Evolutionary conservation across 1,284 basidiomycete genomes (phyloP).

Genomic region (Moesziomyces sp.): DNA sequence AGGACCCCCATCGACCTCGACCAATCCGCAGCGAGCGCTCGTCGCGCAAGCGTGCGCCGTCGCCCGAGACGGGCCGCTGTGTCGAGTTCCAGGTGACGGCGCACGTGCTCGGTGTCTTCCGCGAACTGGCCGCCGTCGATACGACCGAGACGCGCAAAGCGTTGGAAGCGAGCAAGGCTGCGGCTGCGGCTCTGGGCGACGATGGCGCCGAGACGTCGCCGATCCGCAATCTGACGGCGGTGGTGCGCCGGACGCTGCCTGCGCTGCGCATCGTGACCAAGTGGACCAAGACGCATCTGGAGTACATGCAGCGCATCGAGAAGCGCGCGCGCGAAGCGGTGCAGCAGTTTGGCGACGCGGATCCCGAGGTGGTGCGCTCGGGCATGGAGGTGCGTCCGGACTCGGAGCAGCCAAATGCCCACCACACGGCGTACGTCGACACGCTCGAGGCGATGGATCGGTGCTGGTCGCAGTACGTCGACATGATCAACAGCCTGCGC

Average conservation of each 20-base stretch:
- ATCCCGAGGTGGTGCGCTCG: constrained; percentile 25
- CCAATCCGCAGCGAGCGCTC: constrained; percentile 74
- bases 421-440: constrained; percentile 62
- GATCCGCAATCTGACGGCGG: constrained; percentile 83
- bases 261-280: constrained; percentile 86
- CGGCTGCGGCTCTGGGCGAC: constrained; percentile 7
- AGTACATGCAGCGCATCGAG: constrained; percentile 72
- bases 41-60: constrained; percentile 31
- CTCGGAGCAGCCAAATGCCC: constrained; percentile 21
- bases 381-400: constrained; percentile 30
- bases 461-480: constrained; percentile 80
- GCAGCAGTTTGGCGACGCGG: constrained; percentile 26
- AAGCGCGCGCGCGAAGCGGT: constrained; percentile 43
- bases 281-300: constrained; percentile 84
- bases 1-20: constrained; percentile 37
- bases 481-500: constrained; percentile 76
- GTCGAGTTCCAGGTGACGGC: constrained; percentile 76
- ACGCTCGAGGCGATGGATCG: constrained; percentile 55
- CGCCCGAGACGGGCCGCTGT: constrained; percentile 35
- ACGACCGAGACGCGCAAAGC: constrained; percentile 70
- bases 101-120: constrained; percentile 80
- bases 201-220: constrained; percentile 7
- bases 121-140: constrained; percentile 77
- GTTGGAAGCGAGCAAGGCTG: constrained; percentile 71
- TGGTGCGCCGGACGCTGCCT: constrained; percentile 85